Evolutionary conservation across 441 rosid genomes (phyloP).

Genomic region (Biscutella laevigata): DNA sequence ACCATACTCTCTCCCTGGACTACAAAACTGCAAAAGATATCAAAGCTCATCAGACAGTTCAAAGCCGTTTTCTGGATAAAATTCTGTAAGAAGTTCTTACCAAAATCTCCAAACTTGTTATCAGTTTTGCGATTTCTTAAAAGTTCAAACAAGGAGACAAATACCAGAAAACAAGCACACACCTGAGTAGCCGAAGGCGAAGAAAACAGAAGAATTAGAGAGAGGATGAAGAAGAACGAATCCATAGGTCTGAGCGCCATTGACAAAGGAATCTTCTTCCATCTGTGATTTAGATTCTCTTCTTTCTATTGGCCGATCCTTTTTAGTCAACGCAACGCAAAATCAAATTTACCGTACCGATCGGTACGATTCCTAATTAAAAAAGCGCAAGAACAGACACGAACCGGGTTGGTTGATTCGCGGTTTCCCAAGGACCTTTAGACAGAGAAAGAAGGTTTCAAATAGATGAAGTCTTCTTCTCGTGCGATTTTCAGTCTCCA

Average conservation of each 20-base stretch:
- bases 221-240: slow-evolving; percentile 6
- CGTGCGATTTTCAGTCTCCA: background rate
- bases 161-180: background rate
- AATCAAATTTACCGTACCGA: no score
- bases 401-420: no score
- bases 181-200: slow-evolving; percentile 22
- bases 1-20: slow-evolving; percentile 39
- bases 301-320: background rate
- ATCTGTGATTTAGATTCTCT: background rate
- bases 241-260: slow-evolving; percentile 20
- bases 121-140: background rate
- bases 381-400: no score
- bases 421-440: background rate
- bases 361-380: no score
- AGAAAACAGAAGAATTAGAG: slow-evolving; percentile 16
- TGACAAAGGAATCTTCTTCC: slow-evolving; percentile 14
- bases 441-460: background rate
- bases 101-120: background rate
- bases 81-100: background rate
- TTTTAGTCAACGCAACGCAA: slow-evolving; percentile 11
- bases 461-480: no score
- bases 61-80: background rate
- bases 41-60: slow-evolving; percentile 2
- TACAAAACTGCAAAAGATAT: slow-evolving; percentile 45
- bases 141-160: background rate